These are phyloP conservation scores for Digitaria exilis DNA, from an alignment of 202 grass and related monocot species.

Conservation along the genomic window DNA sequence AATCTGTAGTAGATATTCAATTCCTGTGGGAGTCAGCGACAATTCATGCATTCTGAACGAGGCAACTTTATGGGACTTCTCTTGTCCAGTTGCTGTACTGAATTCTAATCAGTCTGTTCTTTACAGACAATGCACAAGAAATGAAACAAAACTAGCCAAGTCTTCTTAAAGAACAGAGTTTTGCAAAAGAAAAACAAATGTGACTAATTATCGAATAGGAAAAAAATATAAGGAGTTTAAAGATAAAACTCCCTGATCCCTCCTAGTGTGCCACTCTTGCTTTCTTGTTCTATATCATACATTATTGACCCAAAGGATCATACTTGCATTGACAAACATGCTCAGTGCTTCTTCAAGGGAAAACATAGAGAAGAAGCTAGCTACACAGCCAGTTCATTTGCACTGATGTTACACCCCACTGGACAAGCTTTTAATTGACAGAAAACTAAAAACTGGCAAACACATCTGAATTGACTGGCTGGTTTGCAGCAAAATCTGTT, in stretches of 20 bases:
- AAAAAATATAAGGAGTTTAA: not conserved
- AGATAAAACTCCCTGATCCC: not conserved
- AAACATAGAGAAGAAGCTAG: no score
- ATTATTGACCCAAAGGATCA: no score
- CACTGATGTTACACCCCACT: no score
- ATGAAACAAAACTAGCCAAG: not conserved
- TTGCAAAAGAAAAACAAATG: not conserved
- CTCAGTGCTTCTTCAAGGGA: no score
- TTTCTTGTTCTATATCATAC: no score
- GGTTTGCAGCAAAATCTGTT: not conserved
- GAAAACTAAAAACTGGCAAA: no score
- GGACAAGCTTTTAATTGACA: no score
- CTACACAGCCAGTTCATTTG: no score
- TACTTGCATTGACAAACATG: no score
- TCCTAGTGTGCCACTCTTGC: no score
- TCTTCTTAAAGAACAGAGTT: not conserved
- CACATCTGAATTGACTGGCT: no score
- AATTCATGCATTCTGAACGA: not conserved
- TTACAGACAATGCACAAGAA: not conserved
- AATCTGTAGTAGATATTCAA: not conserved
- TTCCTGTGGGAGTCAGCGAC: not conserved
- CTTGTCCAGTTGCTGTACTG: not conserved
- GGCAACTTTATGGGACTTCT: not conserved
- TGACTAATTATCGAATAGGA: not conserved
- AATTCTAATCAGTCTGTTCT: not conserved